A percentile compares a stretch with the other conserved stretches of the same genome.
Conservation (phyloP, 768 basidiomycete species). For the Hydnum rufescens region DNA sequence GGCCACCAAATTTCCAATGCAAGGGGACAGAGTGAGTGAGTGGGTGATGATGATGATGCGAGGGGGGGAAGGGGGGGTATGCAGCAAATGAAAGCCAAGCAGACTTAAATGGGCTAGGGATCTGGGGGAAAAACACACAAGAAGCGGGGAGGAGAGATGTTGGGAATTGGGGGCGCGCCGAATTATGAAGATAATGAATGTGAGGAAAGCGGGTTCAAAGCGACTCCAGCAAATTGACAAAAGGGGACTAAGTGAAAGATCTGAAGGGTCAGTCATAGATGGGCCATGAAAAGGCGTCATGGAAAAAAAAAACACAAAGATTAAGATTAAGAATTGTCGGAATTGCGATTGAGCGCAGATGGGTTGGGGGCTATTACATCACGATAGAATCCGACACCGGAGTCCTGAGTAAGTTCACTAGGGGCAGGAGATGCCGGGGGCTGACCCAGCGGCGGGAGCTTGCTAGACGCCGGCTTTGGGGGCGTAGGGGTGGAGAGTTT, state of each 20-base stretch:
- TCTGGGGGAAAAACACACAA: too few relatives aligned
- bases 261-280: not conserved
- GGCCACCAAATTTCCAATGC: too few relatives aligned
- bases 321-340: too few relatives aligned
- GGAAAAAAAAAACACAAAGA: too few relatives aligned
- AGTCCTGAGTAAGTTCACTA: constrained; percentile 24
- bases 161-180: too few relatives aligned
- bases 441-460: not conserved
- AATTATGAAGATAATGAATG: constrained; percentile 1
- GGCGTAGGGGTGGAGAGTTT: not conserved
- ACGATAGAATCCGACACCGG: constrained; percentile 52
- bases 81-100: too few relatives aligned
- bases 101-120: too few relatives aligned
- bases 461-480: not conserved
- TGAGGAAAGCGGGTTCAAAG: not conserved
- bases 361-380: constrained; percentile 63
- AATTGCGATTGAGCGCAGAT: constrained; percentile 30
- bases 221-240: too few relatives aligned
- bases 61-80: too few relatives aligned
- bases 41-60: not conserved
- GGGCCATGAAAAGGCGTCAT: too few relatives aligned
- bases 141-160: too few relatives aligned
- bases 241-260: not conserved
- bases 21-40: too few relatives aligned
- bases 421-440: constrained; percentile 22